Evolutionary conservation across 345 rosid genomes (phyloP).

Genomic region (Eucalyptus camaldulensis): DNA sequence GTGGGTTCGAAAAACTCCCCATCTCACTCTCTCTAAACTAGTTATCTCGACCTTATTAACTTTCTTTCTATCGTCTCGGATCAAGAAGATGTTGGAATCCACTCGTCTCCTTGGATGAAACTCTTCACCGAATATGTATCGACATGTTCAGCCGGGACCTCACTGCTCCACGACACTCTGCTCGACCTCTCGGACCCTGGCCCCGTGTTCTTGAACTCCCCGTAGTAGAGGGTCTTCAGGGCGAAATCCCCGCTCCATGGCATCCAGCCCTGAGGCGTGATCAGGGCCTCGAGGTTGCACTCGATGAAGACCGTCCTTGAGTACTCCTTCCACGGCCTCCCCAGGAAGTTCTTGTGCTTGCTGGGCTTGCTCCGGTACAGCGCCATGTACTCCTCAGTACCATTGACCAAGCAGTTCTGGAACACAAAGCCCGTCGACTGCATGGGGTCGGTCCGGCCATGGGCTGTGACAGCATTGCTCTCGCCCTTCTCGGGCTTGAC

Average conservation of each 20-base stretch:
- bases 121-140: constrained; percentile 11
- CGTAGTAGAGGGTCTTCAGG: constrained; percentile 32
- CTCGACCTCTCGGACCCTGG: constrained; percentile 5
- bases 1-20: background rate
- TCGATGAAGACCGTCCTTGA: constrained; percentile 20
- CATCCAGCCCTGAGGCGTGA: constrained; percentile 29
- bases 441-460: constrained; percentile 32
- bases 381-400: constrained; percentile 25
- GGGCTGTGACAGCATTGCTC: constrained; percentile 25
- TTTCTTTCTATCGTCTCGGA: background rate
- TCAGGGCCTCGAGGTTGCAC: constrained; percentile 11
- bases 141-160: constrained; percentile 15
- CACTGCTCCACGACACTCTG: constrained; percentile 26
- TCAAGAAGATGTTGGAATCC: constrained; percentile 10
- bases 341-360: constrained; percentile 27
- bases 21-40: background rate
- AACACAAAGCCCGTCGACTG: constrained; percentile 36
- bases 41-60: background rate
- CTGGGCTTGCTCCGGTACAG: constrained; percentile 12
- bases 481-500: constrained; percentile 29
- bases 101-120: constrained; percentile 34
- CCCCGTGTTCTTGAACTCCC: constrained; percentile 27
- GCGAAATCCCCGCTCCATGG: constrained; percentile 30
- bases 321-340: constrained; percentile 47
- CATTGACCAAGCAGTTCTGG: constrained; percentile 21